Base-by-base conservation (phyloP, 2,329 filamentous ascomycete genomes). In the Conoideocrella luteorostrata region DNA sequence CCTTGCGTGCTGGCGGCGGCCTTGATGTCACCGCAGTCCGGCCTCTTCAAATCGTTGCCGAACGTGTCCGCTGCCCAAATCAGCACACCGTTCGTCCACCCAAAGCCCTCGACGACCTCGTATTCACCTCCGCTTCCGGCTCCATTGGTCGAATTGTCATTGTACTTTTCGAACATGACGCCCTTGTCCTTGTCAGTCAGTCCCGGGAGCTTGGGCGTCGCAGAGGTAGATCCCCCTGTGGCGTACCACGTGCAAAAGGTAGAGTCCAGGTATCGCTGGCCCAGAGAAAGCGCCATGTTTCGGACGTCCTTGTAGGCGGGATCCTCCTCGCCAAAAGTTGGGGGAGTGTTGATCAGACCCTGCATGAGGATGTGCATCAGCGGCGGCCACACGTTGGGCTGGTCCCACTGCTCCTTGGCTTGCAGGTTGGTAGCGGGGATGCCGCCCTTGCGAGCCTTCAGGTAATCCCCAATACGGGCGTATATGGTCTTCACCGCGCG, bases 121-220 rank as follows among this genome's bases (percentile, higher is more conserved):
- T 85, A 85, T 66, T 85, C 82, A 50, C 82, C 82, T 5, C 82
- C 82, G 6, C 77, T 66, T 22, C 82, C 82, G 2, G 76, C 78
- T 1, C 71, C 74, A 49, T 82, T 80, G 36, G 72, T 78, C 7
- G 74, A 63, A 45, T 74, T 75, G 51, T 82, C 77, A 11, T 67
- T 68, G 56, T 85, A 85, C 68, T 85, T 85, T 59, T 86, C 82
- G 56, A 85, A 86, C 68, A 86, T 84, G 57, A 76, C 77, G 18
- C 82, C 82, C 7, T 62, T 61, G 17, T 68, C 63, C 6, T 65
- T 52, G 2, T 65, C 53, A 0, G 61, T 54, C 1, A 75, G 57
- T 1, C 74, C 74, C 13, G 60, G 57, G 43, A 81, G 65, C 57
- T 68, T 73, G 23, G 73, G 74, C 33, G 66, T 71, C 49, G 68